Conservation (phyloP, 1,139 yeast species). For the Chernovozyma aurita region DNA sequence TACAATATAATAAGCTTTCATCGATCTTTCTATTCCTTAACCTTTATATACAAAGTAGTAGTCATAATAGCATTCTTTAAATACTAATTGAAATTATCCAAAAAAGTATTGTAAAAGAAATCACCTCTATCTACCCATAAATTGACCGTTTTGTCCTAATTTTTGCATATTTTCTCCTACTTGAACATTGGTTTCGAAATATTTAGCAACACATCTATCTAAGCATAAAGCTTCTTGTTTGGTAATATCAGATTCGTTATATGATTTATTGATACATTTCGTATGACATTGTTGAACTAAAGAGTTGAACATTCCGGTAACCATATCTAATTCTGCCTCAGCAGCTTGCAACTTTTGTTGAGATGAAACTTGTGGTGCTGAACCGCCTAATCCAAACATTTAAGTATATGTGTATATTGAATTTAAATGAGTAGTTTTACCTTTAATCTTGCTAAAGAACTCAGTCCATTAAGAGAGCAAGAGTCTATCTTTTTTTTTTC, state of each 20-base stretch:
- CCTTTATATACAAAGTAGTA: conserved; percentile 1
- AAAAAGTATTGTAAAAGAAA: too few relatives aligned
- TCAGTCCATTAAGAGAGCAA: too few relatives aligned
- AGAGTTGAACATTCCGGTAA: conserved; percentile 95
- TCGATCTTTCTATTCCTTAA: too few relatives aligned
- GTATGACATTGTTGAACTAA: conserved; percentile 78
- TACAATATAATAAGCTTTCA: too few relatives aligned
- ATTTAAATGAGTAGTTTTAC: neutral
- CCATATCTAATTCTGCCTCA: conserved; percentile 95
- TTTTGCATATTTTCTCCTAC: conserved; percentile 90
- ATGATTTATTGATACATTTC: conserved; percentile 71
- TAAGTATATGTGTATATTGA: too few relatives aligned
- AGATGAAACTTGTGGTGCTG: conserved; percentile 65
- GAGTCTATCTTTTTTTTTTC: too few relatives aligned
- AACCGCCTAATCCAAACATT: conserved; percentile 85
- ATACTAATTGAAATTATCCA: too few relatives aligned
- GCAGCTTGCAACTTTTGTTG: conserved; percentile 69
- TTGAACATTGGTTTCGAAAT: conserved; percentile 92
- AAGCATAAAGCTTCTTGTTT: conserved; percentile 87
- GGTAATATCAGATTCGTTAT: conserved; percentile 72
- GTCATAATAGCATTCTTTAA: too few relatives aligned
- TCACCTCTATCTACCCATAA: conserved; percentile 46
- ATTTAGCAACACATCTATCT: conserved; percentile 96
- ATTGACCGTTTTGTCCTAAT: conserved; percentile 56
- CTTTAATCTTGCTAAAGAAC: too few relatives aligned